Conservation (phyloP, 2,329 filamentous ascomycete genomes). For the Colletotrichum brevisporum region DNA sequence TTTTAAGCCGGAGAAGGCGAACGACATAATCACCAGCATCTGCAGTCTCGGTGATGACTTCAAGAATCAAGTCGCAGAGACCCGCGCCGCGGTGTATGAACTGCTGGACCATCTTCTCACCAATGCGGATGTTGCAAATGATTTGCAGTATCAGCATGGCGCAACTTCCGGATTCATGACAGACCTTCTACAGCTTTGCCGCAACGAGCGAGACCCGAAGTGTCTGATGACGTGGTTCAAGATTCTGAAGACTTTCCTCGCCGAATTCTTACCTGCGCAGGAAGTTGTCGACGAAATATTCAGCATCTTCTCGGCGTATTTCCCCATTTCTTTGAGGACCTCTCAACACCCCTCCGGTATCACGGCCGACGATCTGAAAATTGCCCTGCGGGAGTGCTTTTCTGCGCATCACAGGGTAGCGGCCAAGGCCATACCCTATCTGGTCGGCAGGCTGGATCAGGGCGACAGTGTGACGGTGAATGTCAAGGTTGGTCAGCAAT, state of each 20-base stretch:
- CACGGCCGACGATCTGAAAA: slow-evolving; percentile 70
- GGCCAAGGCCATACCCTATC: slow-evolving; percentile 63
- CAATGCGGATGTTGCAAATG: slow-evolving; percentile 58
- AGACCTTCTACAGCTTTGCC: slow-evolving; percentile 65
- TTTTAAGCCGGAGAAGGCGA: slow-evolving; percentile 64
- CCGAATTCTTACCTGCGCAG: slow-evolving; percentile 59
- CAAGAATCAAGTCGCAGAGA: slow-evolving; percentile 64
- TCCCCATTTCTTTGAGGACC: slow-evolving; percentile 70
- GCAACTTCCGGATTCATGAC: slow-evolving; percentile 61
- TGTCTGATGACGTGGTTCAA: slow-evolving; percentile 72
- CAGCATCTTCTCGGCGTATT: slow-evolving; percentile 71
- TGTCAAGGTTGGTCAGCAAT: slow-evolving; percentile 62
- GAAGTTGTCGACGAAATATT: slow-evolving; percentile 66
- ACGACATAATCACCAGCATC: slow-evolving; percentile 64
- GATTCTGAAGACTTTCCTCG: slow-evolving; percentile 61
- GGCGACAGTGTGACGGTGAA: slow-evolving; percentile 71
- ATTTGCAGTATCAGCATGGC: slow-evolving; percentile 62
- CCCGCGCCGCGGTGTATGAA: slow-evolving; percentile 66
- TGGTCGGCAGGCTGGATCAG: slow-evolving; percentile 71
- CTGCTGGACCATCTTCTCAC: slow-evolving; percentile 61
- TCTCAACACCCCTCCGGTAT: slow-evolving; percentile 64
- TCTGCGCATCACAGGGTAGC: slow-evolving; percentile 64
- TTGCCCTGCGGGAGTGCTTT: slow-evolving; percentile 67
- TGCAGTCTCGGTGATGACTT: slow-evolving; percentile 70
- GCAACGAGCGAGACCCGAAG: slow-evolving; percentile 69